A percentile compares a stretch with the other conserved stretches of the same genome.
phyloP scores from a whole-genome alignment of 2,329 filamentous ascomycete genomes.

The Blastomyces parvus region DNA sequence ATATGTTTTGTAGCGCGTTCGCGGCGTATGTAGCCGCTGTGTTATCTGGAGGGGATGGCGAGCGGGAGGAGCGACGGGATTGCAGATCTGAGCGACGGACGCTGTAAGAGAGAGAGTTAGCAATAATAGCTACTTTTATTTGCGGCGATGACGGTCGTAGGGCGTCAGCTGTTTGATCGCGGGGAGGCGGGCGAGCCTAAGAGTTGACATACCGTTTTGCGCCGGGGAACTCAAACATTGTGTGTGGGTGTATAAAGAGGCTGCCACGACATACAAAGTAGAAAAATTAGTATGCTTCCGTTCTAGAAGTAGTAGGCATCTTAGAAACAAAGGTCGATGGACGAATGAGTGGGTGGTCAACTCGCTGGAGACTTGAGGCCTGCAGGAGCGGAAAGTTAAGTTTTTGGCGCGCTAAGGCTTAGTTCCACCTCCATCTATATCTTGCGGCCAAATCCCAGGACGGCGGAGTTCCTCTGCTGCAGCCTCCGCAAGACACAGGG shows the following conservation, averaged over 20 bases:
- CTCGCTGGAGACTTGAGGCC: not conserved
- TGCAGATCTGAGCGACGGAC: slow-evolving; percentile 16
- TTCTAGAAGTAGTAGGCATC: not conserved
- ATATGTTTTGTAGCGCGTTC: slow-evolving; percentile 11
- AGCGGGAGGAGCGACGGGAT: slow-evolving; percentile 12
- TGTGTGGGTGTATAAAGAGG: not conserved
- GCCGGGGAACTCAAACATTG: slow-evolving; percentile 9
- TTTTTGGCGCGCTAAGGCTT: not conserved
- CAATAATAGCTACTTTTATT: not conserved
- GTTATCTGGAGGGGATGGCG: slow-evolving; percentile 12
- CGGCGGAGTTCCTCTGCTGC: not conserved
- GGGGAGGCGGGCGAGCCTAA: not conserved
- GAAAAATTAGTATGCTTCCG: not conserved
- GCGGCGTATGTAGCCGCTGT: slow-evolving; percentile 13
- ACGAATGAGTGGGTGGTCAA: not conserved
- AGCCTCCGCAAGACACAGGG: too few relatives aligned
- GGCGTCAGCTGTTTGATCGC: too few relatives aligned
- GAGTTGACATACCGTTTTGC: slow-evolving; percentile 8
- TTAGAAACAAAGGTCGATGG: not conserved
- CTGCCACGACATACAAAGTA: not conserved
- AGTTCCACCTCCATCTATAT: not conserved
- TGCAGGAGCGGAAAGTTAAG: not conserved
- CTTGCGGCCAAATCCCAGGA: slow-evolving; percentile 1
- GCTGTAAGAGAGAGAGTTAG: slow-evolving; percentile 4
- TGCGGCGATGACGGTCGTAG: not conserved